Conservation (phyloP, 2,329 filamentous ascomycete species). For the Pseudogymnoascus sp. region DNA sequence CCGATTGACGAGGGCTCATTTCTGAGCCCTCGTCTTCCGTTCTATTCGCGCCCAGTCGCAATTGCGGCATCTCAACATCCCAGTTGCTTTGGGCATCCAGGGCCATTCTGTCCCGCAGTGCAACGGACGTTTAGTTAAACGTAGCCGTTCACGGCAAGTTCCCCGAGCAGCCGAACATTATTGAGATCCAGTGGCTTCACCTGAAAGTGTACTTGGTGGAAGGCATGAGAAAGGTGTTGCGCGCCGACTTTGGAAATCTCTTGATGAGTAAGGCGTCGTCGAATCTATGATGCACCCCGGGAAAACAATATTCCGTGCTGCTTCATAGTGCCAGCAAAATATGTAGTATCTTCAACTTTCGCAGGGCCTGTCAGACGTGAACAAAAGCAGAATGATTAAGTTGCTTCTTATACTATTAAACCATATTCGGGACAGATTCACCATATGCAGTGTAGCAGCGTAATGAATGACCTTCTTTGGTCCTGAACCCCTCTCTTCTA, state of each 20-base stretch:
- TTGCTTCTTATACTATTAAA: neutral
- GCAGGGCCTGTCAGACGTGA: neutral
- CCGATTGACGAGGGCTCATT: neutral
- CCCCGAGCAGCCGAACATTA: neutral
- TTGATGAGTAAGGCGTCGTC: neutral
- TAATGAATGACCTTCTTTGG: neutral
- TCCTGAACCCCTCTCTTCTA: neutral
- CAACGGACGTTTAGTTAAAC: neutral
- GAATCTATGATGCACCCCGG: constrained; percentile 4
- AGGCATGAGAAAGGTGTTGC: neutral
- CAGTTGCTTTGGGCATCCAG: constrained; percentile 28
- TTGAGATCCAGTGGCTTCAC: neutral
- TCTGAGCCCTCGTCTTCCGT: neutral
- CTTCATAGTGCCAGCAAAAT: neutral
- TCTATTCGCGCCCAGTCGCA: neutral
- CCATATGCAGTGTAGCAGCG: neutral
- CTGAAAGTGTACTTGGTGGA: neutral
- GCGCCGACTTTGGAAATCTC: neutral
- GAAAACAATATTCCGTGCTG: neutral
- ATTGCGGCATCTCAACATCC: constrained; percentile 27
- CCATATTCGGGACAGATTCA: neutral
- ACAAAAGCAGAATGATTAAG: neutral
- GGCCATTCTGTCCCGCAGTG: constrained; percentile 17
- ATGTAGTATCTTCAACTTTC: neutral
- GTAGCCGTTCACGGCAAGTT: neutral